phyloP scores from a whole-genome alignment of 225 moss, liverwort and hornwort genomes.

The Physcomitrium patens region DNA sequence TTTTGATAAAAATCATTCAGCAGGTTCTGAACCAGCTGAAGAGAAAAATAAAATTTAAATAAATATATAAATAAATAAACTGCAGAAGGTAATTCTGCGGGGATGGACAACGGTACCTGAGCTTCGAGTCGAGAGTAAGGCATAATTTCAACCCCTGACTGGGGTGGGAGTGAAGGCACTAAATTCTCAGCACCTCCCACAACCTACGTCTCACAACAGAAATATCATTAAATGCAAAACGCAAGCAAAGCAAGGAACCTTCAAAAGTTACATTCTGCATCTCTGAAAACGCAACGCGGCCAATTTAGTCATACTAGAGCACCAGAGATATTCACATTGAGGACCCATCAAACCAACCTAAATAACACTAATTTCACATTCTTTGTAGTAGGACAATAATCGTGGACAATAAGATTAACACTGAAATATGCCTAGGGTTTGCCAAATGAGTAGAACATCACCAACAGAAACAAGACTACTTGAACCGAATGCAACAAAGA shows the following conservation, averaged over 20 bases:
- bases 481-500: constrained; percentile 3
- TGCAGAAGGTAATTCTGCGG: too few species aligned
- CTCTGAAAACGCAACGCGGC: too few species aligned
- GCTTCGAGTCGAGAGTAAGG: constrained; percentile 78
- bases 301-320: background rate
- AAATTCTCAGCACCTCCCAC: constrained; percentile 64
- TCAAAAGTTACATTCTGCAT: too few species aligned
- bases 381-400: background rate
- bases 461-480: background rate
- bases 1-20: too few species aligned
- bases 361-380: constrained; percentile 23
- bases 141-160: constrained; percentile 79
- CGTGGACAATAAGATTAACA: background rate
- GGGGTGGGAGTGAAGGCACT: constrained; percentile 58
- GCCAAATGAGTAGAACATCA: constrained; percentile 10
- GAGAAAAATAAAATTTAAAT: too few species aligned
- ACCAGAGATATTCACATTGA: constrained; percentile 7
- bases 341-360: constrained; percentile 8
- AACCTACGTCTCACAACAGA: constrained; percentile 47
- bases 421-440: constrained; percentile 5
- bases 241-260: constrained; percentile 13
- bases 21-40: too few species aligned
- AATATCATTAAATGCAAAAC: constrained; percentile 12
- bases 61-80: too few species aligned
- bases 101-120: constrained; percentile 41